Evolutionary conservation across 2,329 filamentous ascomycete species (phyloP), one percentile per base, ranked within the genome.

Genomic region (Diaporthe australafricana): DNA sequence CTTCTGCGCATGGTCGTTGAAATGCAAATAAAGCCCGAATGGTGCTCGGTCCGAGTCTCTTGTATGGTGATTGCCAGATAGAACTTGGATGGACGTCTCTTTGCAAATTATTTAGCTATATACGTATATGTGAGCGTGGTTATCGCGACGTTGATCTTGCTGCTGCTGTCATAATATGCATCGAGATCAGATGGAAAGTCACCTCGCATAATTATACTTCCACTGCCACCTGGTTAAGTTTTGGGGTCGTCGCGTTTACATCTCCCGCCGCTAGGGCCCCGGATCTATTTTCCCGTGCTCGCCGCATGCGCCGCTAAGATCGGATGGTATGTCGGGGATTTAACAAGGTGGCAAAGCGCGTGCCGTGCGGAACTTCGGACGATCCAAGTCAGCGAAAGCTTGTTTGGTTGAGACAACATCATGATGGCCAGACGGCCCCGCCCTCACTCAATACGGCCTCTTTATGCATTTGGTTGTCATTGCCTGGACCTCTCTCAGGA

Each of bases 211-310:
- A 12, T 40, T 5, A 1, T 40, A 25, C 32, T 47, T 8, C 32
- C 17, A 32, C 25, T 20, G 40, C 2, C 57, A 5, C 17, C 16
- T 22, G 27, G 27, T 63, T 35, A 22, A 63, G 11, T 47, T n/a
- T 47, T 35, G 27, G 20, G 27, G 20, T 27, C 6, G 40, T 63
- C 27, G 17, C 35, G 25, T 35, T 17, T 63, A 32, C 47, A 63
- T 63, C 25, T 63, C 5, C 20, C n/a, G 1, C 25, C 40, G 57
- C 57, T 47, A 32, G 25, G 57, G 17, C 57, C 57, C 25, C 57
- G 57, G 57, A n/a, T 63, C n/a, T 63, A 20, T 27, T 47, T 63
- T 32, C 40, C 57, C 57, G 57, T 22, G 20, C 27, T 48, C 57
- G 42, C 40, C 40, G 45, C 57, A 47, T 25, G 27, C 25, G 40